Conservation (phyloP, 345 rosid genomes). For the Euclidium syriacum region DNA sequence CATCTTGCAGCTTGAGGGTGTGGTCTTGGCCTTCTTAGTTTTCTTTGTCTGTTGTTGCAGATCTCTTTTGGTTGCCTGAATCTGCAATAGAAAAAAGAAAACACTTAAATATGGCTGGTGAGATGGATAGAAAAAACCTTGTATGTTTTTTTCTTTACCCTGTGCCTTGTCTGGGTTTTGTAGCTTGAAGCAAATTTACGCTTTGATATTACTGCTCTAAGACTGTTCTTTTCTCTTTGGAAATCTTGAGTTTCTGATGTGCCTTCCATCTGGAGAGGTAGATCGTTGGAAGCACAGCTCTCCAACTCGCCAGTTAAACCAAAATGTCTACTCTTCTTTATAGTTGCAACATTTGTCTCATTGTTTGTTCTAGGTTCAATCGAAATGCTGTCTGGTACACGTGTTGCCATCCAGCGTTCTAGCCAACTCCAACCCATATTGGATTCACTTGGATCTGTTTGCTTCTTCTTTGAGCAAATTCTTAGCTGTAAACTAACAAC, state of each 20-base stretch:
- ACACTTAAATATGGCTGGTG: background rate
- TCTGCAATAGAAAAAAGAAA: constrained; percentile 1
- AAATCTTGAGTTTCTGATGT: constrained; percentile 22
- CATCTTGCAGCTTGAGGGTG: constrained; percentile 20
- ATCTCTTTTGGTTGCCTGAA: constrained; percentile 40
- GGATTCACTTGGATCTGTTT: constrained; percentile 36
- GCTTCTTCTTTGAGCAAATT: constrained; percentile 66
- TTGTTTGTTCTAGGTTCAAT: constrained; percentile 29
- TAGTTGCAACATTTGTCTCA: constrained; percentile 26
- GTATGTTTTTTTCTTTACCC: constrained; percentile 30
- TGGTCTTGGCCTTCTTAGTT: constrained; percentile 32
- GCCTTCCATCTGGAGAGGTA: constrained; percentile 48
- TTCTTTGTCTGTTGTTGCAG: constrained; percentile 28
- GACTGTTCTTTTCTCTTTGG: constrained; percentile 28
- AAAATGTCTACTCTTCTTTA: constrained; percentile 23
- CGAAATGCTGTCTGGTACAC: constrained; percentile 43
- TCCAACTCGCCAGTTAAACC: constrained; percentile 58
- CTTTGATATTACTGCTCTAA: constrained; percentile 34
- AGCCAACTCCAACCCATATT: constrained; percentile 81
- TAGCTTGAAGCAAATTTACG: constrained; percentile 49
- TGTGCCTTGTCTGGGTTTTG: constrained; percentile 41
- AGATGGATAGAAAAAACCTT: background rate
- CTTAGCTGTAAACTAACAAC: constrained; percentile 54
- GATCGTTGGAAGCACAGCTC: constrained; percentile 85
- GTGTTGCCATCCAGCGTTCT: constrained; percentile 91